Base-by-base conservation (phyloP, 441 rosid genomes). In the Populus hybrid region DNA sequence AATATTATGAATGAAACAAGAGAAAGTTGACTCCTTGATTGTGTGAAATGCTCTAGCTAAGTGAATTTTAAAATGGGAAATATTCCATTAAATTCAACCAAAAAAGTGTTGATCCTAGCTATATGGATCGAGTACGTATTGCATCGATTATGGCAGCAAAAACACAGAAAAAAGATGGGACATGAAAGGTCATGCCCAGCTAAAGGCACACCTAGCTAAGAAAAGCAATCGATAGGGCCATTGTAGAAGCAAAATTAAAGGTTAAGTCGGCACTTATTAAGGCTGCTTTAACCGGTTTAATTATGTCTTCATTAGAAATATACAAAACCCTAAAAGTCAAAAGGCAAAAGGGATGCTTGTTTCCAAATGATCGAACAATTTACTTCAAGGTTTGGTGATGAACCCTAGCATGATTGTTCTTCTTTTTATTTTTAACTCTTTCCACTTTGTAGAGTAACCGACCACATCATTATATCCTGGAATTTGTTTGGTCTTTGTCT, bases 301-400 rank as follows among this genome's bases (percentile, higher is more conserved):
- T 61, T 3, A 63, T 83, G 86, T 83, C 83, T 53, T 76, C 77
- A 72, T 64, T 72, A 76, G 35, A 71, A 53, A 68, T 69, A 69
- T 14, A 79, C 82, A 79, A 78, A 63, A 69, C 21, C 71, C 71
- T 72, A 9, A 59, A 72, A 42, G 78, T 79, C 38, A 74, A 81
- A 83, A 83, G 72, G 73, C 26, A 69, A 66, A 81, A 77, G 71
- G 70, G 35, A 10, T 5, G 42, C 8, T 32, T 80, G 88, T 63
- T 64, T 14, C 81, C 75, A 16, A 30, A 20, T 76, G 1, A 64
- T 75, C 77, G 6, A 81, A 74, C 84, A 81, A 75, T 18, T 82
- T 57, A 75, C 78, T 76, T 57, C 40, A n/a, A 63, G 7, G 8
- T 23, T 63, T 63, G 66, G 66, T 63, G 66, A 23, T 63, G 1